Conservation (phyloP, 73 alveolate species). For the Paramecium primaurelia region DNA sequence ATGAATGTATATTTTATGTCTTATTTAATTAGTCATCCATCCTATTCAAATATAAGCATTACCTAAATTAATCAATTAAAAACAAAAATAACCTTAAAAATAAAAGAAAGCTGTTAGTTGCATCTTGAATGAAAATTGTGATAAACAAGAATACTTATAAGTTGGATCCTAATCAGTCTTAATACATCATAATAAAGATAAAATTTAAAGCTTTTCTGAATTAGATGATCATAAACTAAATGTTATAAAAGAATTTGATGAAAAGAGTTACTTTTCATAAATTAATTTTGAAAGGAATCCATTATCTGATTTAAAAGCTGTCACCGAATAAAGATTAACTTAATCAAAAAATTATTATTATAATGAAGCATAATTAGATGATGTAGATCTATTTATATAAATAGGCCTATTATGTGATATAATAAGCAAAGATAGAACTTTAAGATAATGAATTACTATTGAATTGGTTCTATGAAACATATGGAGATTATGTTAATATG, state of each 20-base stretch:
- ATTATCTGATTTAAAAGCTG: neutral
- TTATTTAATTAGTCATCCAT: neutral
- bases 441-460: neutral
- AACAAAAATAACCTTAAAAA: neutral
- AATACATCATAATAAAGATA: neutral
- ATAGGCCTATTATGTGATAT: neutral
- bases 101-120: neutral
- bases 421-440: neutral
- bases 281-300: neutral
- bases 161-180: neutral
- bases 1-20: neutral
- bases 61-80: neutral
- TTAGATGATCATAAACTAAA: neutral
- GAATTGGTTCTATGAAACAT: neutral
- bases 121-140: neutral
- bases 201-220: neutral
- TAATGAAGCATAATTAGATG: slow-evolving; percentile 21
- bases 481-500: neutral
- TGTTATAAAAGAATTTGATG: neutral
- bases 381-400: neutral
- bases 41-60: neutral
- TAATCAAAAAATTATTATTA: neutral
- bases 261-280: neutral
- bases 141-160: neutral
- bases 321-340: neutral